Base-by-base conservation (phyloP, 2,329 filamentous ascomycete genomes). In the Colletotrichum endophyticum region DNA sequence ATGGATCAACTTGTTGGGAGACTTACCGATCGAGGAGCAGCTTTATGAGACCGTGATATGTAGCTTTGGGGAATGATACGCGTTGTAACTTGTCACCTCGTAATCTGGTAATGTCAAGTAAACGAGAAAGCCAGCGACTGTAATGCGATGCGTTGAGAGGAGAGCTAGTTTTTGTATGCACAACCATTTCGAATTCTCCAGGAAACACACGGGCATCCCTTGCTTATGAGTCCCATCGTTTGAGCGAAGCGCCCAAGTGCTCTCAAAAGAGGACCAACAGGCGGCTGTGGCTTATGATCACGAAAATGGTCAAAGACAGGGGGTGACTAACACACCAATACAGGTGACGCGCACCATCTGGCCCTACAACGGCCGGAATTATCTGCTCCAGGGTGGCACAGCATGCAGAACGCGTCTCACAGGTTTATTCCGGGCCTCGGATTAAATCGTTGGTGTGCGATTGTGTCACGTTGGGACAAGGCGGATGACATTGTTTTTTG, bases 351-450 rank as follows among this genome's bases (percentile, higher is more conserved):
- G 66, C 53, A 39, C 7, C 63, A 22, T 53, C 44, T 9, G 63
- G 36, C 16, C 63, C 44, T 66, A 12, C 19, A 25, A 30, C 9
- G 25, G 39, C n/a, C 63, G 63, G 39, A 53, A 53, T n/a, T 30
- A 53, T 49, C 63, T 39, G 30, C 22, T 25, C n/a, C 36, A 62
- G 19, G 30, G 68, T 70, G 68, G 68, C 68, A 70, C 68, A 53
- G 68, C 68, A 70, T 70, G 25, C 36, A 59, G 28, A 70, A 70
- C 68, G 68, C 68, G 68, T 70, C 57, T 15, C 68, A 63, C n/a
- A 27, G 12, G 11, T 28, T 32, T 27, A 9, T 28, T n/a, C 34
- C 36, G 25, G 62, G 59, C 34, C 13, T n/a, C 68, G 57, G 57
- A 56, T 63, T 44, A 30, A 39, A 28, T 69, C 30, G 27, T 59